Conservation (phyloP, 441 rosid species). For the Raphanus hybrid region DNA sequence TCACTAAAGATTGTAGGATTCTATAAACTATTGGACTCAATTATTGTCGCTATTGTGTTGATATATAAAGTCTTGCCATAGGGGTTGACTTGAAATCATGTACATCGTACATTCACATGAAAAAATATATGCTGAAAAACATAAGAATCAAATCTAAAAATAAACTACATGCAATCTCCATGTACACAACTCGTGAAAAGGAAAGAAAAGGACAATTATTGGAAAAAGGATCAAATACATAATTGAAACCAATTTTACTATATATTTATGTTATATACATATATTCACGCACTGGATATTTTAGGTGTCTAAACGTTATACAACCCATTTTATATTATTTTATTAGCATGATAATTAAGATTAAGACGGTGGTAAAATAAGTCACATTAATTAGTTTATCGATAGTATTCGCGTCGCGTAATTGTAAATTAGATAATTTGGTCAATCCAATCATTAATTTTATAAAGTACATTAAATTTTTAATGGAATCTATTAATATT, state of each 20-base stretch:
- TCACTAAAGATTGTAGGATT: constrained; percentile 22
- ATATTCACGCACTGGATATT: background rate
- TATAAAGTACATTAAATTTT: background rate
- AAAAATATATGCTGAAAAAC: constrained; percentile 8
- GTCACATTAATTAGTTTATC: background rate
- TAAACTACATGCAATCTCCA: background rate
- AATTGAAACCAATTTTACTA: background rate
- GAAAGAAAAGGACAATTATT: constrained; percentile 16
- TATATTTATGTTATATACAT: background rate
- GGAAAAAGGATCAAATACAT: constrained; percentile 8
- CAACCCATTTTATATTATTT: background rate
- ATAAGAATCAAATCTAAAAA: background rate
- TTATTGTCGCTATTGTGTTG: constrained; percentile 8
- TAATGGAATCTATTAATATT: background rate
- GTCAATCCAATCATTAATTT: background rate
- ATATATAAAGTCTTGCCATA: constrained; percentile 13
- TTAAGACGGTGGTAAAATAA: background rate
- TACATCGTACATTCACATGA: background rate
- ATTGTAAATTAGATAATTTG: background rate
- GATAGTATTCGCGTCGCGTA: background rate
- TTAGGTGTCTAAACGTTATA: background rate
- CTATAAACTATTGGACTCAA: constrained; percentile 3
- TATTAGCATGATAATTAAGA: background rate
- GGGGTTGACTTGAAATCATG: constrained; percentile 6
- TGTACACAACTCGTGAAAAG: constrained; percentile 11